Percentiles rank a stretch among this genome's conserved stretches.
These are phyloP conservation scores for Heliosperma pusillum DNA, from an alignment of 148 eudicot species.

Conservation along the genomic window DNA sequence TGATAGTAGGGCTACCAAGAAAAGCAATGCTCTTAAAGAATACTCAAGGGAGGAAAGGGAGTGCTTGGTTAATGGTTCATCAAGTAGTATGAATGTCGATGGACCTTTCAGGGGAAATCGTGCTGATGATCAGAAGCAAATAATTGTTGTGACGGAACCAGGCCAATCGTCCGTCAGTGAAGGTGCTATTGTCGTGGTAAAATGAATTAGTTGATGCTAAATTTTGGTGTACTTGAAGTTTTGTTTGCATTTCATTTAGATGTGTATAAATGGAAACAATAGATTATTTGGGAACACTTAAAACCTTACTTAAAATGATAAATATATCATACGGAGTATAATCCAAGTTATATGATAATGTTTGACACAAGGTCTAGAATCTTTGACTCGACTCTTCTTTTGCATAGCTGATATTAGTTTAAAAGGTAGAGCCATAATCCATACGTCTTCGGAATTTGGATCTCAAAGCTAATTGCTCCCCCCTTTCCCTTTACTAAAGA, in stretches of 20 bases:
- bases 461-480: neutral
- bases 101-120: conserved; percentile 19
- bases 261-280: neutral
- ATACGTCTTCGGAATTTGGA: neutral
- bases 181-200: conserved; percentile 30
- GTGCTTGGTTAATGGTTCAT: conserved; percentile 19
- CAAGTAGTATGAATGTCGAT: conserved; percentile 27
- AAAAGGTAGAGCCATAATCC: neutral
- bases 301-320: neutral
- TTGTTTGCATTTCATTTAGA: neutral
- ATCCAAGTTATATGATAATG: neutral
- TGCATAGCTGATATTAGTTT: neutral
- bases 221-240: neutral
- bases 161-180: conserved; percentile 8
- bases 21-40: conserved; percentile 20
- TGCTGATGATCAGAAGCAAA: conserved; percentile 20
- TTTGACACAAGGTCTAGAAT: neutral
- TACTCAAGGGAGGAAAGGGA: conserved; percentile 18
- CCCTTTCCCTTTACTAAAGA: neutral
- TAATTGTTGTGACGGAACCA: conserved; percentile 16
- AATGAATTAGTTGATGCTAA: conserved; percentile 1
- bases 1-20: conserved; percentile 19
- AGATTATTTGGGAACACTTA: neutral
- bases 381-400: neutral
- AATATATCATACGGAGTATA: neutral